phyloP scores from a whole-genome alignment of 2,329 filamentous ascomycete species.

The Magnaporthiopsis rhizophila region DNA sequence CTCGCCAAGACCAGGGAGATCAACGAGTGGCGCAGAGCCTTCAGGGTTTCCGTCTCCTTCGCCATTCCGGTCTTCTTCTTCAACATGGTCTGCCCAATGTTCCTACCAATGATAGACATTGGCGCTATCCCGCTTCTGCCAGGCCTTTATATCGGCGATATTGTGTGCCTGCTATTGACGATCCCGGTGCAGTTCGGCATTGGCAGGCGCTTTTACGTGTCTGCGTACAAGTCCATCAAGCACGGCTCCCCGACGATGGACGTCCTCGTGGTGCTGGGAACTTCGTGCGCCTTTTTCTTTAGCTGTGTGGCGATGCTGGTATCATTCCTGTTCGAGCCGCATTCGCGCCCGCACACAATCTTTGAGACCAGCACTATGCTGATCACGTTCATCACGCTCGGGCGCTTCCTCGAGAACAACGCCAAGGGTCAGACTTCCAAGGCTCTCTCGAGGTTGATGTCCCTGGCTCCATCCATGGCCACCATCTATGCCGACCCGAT shows the following conservation, averaged over 20 bases:
- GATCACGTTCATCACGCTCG: constrained; percentile 88
- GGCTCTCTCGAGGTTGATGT: constrained; percentile 90
- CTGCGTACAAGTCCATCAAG: constrained; percentile 86
- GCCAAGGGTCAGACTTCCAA: constrained; percentile 96
- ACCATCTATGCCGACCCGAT: constrained; percentile 95
- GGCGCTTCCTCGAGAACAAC: constrained; percentile 84
- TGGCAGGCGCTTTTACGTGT: constrained; percentile 86
- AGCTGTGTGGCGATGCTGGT: constrained; percentile 82
- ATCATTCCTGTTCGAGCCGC: constrained; percentile 65
- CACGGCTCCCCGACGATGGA: constrained; percentile 96
- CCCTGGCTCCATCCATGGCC: constrained; percentile 89
- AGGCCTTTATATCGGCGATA: constrained; percentile 81
- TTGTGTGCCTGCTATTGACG: constrained; percentile 76
- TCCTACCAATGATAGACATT: constrained; percentile 66
- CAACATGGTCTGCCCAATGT: constrained; percentile 93
- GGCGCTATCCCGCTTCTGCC: constrained; percentile 57
- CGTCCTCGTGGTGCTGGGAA: constrained; percentile 87
- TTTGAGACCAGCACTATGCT: constrained; percentile 99
- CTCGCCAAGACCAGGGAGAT: constrained; percentile 95
- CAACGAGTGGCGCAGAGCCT: constrained; percentile 80
- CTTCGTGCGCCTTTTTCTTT: constrained; percentile 93
- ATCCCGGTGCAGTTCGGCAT: constrained; percentile 95
- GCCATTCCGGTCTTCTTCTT: constrained; percentile 86
- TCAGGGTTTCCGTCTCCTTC: constrained; percentile 69
- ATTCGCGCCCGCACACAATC: constrained; percentile 75